A percentile compares a stretch with the other conserved stretches of the same genome.
Evolutionary conservation across 2,329 filamentous ascomycete species (phyloP).

Genomic region (Escovopsis sp.): DNA sequence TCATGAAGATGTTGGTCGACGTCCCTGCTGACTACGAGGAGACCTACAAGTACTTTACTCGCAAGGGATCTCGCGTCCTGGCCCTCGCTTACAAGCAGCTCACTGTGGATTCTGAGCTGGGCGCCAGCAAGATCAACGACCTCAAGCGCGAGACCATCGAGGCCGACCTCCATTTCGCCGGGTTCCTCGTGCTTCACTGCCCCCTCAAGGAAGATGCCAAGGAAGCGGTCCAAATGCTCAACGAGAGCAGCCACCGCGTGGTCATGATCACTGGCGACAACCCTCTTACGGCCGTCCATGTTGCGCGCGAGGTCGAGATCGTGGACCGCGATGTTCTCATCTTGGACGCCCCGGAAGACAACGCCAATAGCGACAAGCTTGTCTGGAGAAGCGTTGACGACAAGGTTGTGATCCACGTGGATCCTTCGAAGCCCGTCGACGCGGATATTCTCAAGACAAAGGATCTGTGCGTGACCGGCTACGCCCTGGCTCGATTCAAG

Average conservation of each 20-base stretch:
- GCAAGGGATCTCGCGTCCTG: slow-evolving; percentile 86
- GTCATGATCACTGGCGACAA: slow-evolving; percentile 99
- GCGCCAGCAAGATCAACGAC: slow-evolving; percentile 76
- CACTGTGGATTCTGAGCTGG: slow-evolving; percentile 65
- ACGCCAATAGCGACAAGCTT: slow-evolving; percentile 62
- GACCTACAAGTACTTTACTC: slow-evolving; percentile 95
- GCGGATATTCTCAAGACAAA: slow-evolving; percentile 66
- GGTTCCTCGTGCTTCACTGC: slow-evolving; percentile 89
- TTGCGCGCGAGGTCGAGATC: slow-evolving; percentile 91
- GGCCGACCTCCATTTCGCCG: slow-evolving; percentile 70
- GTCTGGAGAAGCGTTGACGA: slow-evolving; percentile 96
- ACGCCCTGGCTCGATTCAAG: slow-evolving; percentile 80
- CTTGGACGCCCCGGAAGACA: slow-evolving; percentile 85
- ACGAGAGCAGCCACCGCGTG: slow-evolving; percentile 95
- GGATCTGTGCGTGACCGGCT: slow-evolving; percentile 91
- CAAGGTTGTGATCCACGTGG: slow-evolving; percentile 69
- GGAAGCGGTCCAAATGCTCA: slow-evolving; percentile 88
- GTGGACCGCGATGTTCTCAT: slow-evolving; percentile 92
- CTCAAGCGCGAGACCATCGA: slow-evolving; percentile 89
- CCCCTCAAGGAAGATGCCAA: slow-evolving; percentile 94
- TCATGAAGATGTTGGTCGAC: slow-evolving; percentile 77
- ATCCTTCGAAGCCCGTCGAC: slow-evolving; percentile 69
- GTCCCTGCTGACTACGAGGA: slow-evolving; percentile 86
- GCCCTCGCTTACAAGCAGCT: slow-evolving; percentile 91
- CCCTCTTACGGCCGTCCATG: slow-evolving; percentile 87